A percentile compares a stretch with the other conserved stretches of the same genome.
Evolutionary conservation across 257 asterid genomes (phyloP).

Genomic region (Primulina huaijiensis): DNA sequence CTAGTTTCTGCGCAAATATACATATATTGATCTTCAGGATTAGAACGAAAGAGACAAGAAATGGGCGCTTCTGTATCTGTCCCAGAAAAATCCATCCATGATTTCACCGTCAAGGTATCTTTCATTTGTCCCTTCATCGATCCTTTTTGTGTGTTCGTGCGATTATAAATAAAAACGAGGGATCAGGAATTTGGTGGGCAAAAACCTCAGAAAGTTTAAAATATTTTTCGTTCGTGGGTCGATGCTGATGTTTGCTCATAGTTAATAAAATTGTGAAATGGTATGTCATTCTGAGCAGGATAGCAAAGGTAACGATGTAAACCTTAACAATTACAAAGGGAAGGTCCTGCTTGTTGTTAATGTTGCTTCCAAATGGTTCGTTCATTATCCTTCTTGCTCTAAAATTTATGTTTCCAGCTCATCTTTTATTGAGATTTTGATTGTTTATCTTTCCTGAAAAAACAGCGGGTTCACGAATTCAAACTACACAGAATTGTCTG

Average conservation of each 20-base stretch:
- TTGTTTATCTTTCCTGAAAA: slow-evolving; percentile 24
- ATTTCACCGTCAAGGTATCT: slow-evolving; percentile 66
- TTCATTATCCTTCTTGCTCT: not conserved
- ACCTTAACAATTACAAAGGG: slow-evolving; percentile 61
- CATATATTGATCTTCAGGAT: not conserved
- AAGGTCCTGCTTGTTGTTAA: slow-evolving; percentile 86
- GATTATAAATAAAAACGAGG: too few relatives aligned
- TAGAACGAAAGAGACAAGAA: slow-evolving; percentile 16
- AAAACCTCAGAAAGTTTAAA: not conserved
- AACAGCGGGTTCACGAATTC: slow-evolving; percentile 70
- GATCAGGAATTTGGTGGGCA: not conserved
- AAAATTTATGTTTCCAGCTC: not conserved
- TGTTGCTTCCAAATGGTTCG: slow-evolving; percentile 95
- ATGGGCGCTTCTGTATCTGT: slow-evolving; percentile 59
- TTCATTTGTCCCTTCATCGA: not conserved
- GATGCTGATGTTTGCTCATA: not conserved
- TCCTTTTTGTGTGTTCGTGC: not conserved
- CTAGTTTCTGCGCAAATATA: not conserved
- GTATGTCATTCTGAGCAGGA: slow-evolving; percentile 43
- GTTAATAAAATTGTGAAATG: not conserved
- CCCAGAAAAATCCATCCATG: slow-evolving; percentile 64
- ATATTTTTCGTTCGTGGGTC: not conserved
- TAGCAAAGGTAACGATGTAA: slow-evolving; percentile 59
- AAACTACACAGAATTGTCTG: slow-evolving; percentile 75
- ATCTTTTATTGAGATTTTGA: not conserved